Conservation (phyloP, 768 basidiomycete species). For the Trametes cinnabarina region DNA sequence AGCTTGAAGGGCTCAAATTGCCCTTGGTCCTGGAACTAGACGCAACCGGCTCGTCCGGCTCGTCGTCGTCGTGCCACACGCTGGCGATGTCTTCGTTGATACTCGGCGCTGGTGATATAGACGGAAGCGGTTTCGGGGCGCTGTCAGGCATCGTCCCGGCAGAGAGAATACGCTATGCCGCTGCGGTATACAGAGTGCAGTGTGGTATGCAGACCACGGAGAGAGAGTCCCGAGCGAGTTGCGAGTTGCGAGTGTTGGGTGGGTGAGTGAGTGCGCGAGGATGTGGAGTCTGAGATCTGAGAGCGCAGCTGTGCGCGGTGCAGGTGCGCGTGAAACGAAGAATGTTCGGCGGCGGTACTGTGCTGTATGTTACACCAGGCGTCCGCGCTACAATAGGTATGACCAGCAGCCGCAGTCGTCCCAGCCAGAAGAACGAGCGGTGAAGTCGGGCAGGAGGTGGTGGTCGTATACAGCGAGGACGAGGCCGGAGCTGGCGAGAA, state of each 20-base stretch:
- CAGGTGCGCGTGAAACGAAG: neutral
- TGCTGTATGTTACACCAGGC: constrained; percentile 10
- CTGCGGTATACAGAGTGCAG: neutral
- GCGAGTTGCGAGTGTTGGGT: too few species aligned
- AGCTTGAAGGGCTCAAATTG: neutral
- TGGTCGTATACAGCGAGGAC: neutral
- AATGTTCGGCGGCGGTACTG: neutral
- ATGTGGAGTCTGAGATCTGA: neutral
- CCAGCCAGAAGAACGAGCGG: too few species aligned
- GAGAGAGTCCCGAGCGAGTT: neutral
- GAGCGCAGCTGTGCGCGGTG: neutral
- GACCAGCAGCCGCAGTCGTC: too few species aligned
- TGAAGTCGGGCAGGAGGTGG: neutral
- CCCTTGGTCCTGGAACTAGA: neutral
- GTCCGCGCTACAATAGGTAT: too few species aligned
- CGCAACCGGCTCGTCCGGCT: constrained; percentile 6
- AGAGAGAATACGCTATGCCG: neutral
- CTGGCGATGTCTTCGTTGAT: constrained; percentile 36
- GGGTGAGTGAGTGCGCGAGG: too few species aligned
- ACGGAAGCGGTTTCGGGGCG: constrained; percentile 28
- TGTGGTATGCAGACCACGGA: neutral
- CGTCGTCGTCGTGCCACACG: constrained; percentile 35
- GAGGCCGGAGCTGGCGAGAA: neutral
- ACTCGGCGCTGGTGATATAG: constrained; percentile 28
- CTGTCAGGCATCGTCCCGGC: constrained; percentile 6